A percentile compares a stretch with the other conserved stretches of the same genome.
Evolutionary conservation across 169 alveolate species (phyloP).

Genomic region (Eimeria sp.): DNA sequence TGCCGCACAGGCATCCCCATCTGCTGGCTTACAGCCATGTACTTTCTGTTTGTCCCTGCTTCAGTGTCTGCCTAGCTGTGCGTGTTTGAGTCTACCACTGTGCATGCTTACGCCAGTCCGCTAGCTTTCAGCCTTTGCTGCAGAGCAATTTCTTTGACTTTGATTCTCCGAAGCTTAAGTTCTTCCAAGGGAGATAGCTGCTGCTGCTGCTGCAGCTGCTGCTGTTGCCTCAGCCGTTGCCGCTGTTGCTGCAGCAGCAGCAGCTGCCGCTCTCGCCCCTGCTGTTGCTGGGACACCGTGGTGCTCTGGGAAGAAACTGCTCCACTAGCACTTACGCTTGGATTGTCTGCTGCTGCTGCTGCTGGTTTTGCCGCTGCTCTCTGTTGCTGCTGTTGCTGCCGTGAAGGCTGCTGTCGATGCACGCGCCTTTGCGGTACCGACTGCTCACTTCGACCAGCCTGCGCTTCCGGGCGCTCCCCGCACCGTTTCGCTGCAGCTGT

Average conservation of each 20-base stretch:
- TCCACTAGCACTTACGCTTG: not conserved
- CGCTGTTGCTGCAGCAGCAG: constrained; percentile 65
- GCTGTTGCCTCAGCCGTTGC: constrained; percentile 63
- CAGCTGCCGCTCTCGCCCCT: constrained; percentile 37
- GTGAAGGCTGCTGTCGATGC: not conserved
- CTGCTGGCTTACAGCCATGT: not conserved
- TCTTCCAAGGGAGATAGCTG: constrained; percentile 48
- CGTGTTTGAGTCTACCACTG: not conserved
- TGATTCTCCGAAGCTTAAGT: constrained; percentile 41
- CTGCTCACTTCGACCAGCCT: not conserved
- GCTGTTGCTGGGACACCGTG: constrained; percentile 23
- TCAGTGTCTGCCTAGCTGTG: not conserved
- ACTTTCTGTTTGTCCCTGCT: not conserved
- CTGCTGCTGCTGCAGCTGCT: constrained; percentile 59
- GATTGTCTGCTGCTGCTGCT: not conserved
- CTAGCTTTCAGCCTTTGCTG: constrained; percentile 39
- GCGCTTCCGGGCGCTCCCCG: not conserved
- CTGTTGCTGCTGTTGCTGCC: constrained; percentile 14
- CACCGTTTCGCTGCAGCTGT: not conserved
- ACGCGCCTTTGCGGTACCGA: not conserved
- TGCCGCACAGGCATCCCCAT: not conserved
- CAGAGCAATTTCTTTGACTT: constrained; percentile 54
- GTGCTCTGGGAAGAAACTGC: not conserved
- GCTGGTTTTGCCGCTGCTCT: not conserved
- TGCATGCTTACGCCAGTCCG: constrained; percentile 29